Evolutionary conservation across 768 basidiomycete genomes (phyloP), one percentile per base, ranked within the genome.

Genomic region (Exidia glandulosa): DNA sequence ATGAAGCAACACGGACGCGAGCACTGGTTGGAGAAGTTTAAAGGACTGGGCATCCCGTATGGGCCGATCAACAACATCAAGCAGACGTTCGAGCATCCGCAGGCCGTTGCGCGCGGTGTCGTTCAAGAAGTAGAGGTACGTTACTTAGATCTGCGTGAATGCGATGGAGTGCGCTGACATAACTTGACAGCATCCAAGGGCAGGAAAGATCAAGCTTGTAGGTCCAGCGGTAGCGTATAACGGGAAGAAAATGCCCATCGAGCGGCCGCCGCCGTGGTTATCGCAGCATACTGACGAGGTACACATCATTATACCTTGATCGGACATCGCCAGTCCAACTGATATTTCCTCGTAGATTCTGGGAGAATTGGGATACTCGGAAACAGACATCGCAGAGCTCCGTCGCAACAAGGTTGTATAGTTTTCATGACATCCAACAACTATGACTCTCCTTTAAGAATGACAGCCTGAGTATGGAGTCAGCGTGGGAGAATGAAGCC

Each of bases 61-160:
- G 90, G 88, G 32, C 94, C 94, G 19, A 95, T 97, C 75, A 96
- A 96, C 70, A 87, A 90, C 65, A 90, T 97, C 61, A 68, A 79
- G 61, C 84, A 93, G 71, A 93, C 94, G 2, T 97, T 96, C 67
- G 81, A 83, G 33, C 94, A 96, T 71, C 91, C 92, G 6, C 79
- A 91, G 75, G 90, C 90, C 2, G 67, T 85, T 41, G 92, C 93
- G 31, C 80, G 94, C 56, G 75, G 79, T 57, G 81, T 88, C 41
- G 83, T 83, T 0, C 80, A 87, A 30, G 90, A 93, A 65, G 80
- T 95, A 57, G 82, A 92, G 64, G 90, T 90, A 69, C 71, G 81
- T 72, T 30, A 50, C 30, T 48, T 41, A 32, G 14, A 30, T 13
- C 23, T 50, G 19, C 48, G 16, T 62, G 3, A 34, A 1, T 14